Conservation (phyloP, 1,284 basidiomycete species). For the Ustilago curta region DNA sequence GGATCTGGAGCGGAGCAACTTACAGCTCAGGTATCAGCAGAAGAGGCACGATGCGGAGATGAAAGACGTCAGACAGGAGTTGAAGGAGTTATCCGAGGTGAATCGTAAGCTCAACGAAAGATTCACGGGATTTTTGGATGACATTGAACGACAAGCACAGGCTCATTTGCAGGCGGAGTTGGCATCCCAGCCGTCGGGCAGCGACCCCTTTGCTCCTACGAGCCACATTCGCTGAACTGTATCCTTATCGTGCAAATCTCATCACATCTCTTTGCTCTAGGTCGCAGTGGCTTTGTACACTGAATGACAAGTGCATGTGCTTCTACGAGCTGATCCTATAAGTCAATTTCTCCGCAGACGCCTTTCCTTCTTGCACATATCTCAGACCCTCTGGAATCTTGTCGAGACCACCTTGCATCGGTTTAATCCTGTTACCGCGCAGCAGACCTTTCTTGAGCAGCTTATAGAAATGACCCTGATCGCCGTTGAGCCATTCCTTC, state of each 20-base stretch:
- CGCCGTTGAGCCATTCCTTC: conserved; percentile 51
- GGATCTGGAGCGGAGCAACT: too few relatives aligned
- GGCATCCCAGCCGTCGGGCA: conserved; percentile 4
- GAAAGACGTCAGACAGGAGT: background rate
- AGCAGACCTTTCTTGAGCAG: conserved; percentile 51
- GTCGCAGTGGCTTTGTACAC: background rate
- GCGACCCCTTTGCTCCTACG: conserved; percentile 12
- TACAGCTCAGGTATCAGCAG: background rate
- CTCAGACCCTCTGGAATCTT: conserved; percentile 55
- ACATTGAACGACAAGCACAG: conserved; percentile 34
- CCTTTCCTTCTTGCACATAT: conserved; percentile 56
- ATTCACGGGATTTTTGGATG: conserved; percentile 20
- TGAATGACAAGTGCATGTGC: background rate
- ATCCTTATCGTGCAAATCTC: too few relatives aligned
- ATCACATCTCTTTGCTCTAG: too few relatives aligned
- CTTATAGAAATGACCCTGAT: conserved; percentile 51
- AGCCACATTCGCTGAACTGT: conserved; percentile 14
- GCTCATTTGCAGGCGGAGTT: conserved; percentile 20
- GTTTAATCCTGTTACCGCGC: conserved; percentile 56
- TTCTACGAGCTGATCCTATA: conserved; percentile 44
- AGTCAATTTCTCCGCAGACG: conserved; percentile 62
- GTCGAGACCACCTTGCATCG: conserved; percentile 55
- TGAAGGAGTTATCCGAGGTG: conserved; percentile 3
- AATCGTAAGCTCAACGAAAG: conserved; percentile 6
- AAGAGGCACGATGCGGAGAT: conserved; percentile 3